These are phyloP conservation scores for Rhodotorula toruloides DNA, from an alignment of 768 basidiomycete species.

Conservation along the genomic window DNA sequence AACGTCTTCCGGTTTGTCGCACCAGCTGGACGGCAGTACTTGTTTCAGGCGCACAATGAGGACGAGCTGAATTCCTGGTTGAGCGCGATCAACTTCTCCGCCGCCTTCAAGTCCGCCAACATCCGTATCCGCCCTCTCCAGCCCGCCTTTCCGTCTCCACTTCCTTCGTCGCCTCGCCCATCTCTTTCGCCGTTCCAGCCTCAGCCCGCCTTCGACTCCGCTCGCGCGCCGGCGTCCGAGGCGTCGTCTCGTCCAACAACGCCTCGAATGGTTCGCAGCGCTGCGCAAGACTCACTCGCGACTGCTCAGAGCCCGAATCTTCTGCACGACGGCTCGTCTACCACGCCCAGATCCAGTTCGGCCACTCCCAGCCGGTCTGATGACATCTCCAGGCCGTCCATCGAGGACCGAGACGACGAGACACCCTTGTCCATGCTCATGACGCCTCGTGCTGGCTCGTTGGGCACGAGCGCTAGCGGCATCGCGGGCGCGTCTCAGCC, in stretches of 20 bases:
- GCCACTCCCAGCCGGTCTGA: too few relatives aligned
- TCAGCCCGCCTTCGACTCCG: background rate
- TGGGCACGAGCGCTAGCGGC: too few relatives aligned
- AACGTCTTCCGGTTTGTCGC: slow-evolving; percentile 73
- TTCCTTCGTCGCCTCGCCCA: background rate
- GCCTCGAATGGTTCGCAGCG: background rate
- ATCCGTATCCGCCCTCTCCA: slow-evolving; percentile 65
- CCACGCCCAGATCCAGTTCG: too few relatives aligned
- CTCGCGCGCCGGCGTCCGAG: too few relatives aligned
- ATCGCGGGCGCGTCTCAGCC: background rate
- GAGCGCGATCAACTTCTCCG: slow-evolving; percentile 84
- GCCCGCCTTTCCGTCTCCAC: background rate
- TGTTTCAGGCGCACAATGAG: slow-evolving; percentile 67
- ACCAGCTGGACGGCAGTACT: slow-evolving; percentile 70
- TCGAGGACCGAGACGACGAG: too few relatives aligned
- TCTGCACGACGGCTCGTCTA: too few relatives aligned
- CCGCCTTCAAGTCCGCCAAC: slow-evolving; percentile 78
- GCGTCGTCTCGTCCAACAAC: too few relatives aligned
- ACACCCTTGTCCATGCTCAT: too few relatives aligned
- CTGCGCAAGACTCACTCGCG: background rate
- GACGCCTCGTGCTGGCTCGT: too few relatives aligned
- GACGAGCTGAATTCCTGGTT: slow-evolving; percentile 85
- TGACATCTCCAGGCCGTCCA: too few relatives aligned
- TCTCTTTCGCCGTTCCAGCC: background rate
- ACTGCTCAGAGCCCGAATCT: too few relatives aligned